Base-by-base conservation (phyloP, 1,139 yeast genomes). In the Kurtzmaniella quercitrusa region DNA sequence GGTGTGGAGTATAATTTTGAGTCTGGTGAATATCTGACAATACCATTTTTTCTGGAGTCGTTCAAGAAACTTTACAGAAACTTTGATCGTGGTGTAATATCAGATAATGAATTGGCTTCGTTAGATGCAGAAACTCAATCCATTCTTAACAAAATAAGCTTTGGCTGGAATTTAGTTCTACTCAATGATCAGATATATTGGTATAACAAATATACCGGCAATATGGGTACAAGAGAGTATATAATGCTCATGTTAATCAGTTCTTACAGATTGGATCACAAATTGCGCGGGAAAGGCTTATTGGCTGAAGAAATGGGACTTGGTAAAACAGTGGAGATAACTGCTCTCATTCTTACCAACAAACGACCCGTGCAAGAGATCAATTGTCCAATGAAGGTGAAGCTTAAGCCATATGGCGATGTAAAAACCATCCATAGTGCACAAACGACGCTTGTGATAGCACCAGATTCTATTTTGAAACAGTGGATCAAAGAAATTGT, bases 231-330 rank as follows among this genome's bases (percentile, higher is more conserved):
- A 2, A 50, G 60, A n/a, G 36, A 45, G 3, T 55, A 60, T 20
- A 66, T 71, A 1, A 47, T 64, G 2, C 45, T 53, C 8, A 70
- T 58, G 40, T 41, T 71, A 42, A 7, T 11, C 30, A 26, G 46
- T 56, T 5, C 60, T 39, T 48, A 52, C 46, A 36, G 34, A 3
- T 48, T 38, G 30, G 55, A 49, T 2, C 50, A 53, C 11, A 42
- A 42, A 3, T 42, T 66, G 6, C 76, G 75, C 2, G 91, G 88
- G 0, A 74, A 73, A 45, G 96, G 93, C 0, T 64, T 91, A 7
- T 60, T 91, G 33, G 85, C 94, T 1, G 98, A 91, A 57, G 98
- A 93, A 61, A 93, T 93, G 98, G 98, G 98, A 0, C 71, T 93
- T 4, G 98, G 98, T 0, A 93, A 93, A 57, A 91, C 98, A 0